A percentile compares a stretch with the other conserved stretches of the same genome.
Conservation (phyloP, 2,329 filamentous ascomycete species). For the Colletotrichum limetticola region DNA sequence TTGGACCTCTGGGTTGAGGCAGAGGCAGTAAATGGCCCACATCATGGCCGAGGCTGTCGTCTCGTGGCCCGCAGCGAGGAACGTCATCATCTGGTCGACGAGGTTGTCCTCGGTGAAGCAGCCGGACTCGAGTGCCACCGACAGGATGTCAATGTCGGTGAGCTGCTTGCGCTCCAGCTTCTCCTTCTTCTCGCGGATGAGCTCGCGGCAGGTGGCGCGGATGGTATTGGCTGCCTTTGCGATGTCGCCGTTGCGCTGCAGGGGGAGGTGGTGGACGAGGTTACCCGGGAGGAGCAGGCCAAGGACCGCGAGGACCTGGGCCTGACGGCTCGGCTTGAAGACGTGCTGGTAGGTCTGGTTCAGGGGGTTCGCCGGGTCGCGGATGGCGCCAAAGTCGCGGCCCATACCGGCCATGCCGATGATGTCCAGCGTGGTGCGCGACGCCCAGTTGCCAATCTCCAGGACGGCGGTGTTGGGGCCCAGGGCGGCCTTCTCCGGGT, state of each 20-base stretch:
- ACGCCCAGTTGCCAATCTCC: constrained; percentile 69
- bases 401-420: constrained; percentile 79
- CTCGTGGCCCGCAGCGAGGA: constrained; percentile 85
- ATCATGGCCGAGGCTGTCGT: constrained; percentile 80
- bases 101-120: constrained; percentile 82
- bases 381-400: constrained; percentile 74
- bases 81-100: constrained; percentile 92
- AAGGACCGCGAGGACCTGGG: constrained; percentile 67
- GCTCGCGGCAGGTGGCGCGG: constrained; percentile 71
- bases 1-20: constrained; percentile 73
- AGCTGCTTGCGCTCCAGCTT: constrained; percentile 58
- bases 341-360: constrained; percentile 66
- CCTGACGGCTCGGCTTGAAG: constrained; percentile 63
- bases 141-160: constrained; percentile 78
- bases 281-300: constrained; percentile 71
- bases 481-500: constrained; percentile 39
- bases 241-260: constrained; percentile 77
- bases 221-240: constrained; percentile 66
- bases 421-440: constrained; percentile 78
- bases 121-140: constrained; percentile 80
- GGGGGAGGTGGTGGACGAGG: constrained; percentile 71
- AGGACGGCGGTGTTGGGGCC: constrained; percentile 54
- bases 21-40: constrained; percentile 80
- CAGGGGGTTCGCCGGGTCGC: constrained; percentile 69
- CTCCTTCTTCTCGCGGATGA: constrained; percentile 77